Percentiles rank a stretch among this genome's conserved stretches.
phyloP scores from a whole-genome alignment of 768 basidiomycete genomes.

The Amanita thiersii region DNA sequence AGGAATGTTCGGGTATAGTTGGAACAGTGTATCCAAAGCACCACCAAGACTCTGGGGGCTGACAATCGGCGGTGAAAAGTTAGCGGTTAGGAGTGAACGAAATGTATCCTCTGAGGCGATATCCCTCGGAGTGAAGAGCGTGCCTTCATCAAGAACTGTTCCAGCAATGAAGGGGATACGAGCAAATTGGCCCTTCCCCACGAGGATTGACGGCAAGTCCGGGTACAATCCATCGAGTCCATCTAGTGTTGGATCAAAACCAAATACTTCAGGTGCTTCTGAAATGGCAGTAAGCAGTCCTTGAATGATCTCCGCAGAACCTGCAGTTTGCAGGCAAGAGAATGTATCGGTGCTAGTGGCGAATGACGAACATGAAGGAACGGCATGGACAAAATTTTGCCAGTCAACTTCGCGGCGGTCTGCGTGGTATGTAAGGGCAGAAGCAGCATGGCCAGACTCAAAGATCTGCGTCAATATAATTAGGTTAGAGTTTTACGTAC shows the following conservation, averaged over 20 bases:
- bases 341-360: conserved; percentile 23
- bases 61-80: conserved; percentile 19
- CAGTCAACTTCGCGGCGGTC: conserved; percentile 19
- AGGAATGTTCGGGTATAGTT: conserved; percentile 34
- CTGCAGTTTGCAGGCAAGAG: conserved; percentile 20
- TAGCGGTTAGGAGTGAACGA: conserved; percentile 13
- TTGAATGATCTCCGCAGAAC: conserved; percentile 19
- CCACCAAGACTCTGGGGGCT: conserved; percentile 10
- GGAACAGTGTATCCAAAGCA: conserved; percentile 17
- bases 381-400: conserved; percentile 22
- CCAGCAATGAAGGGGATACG: conserved; percentile 37
- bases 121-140: conserved; percentile 8
- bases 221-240: conserved; percentile 29
- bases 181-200: conserved; percentile 24
- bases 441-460: conserved; percentile 32
- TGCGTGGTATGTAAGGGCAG: conserved; percentile 19
- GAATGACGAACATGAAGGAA: conserved; percentile 17
- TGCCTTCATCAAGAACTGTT: conserved; percentile 38
- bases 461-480: conserved; percentile 24
- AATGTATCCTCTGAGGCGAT: conserved; percentile 19
- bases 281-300: conserved; percentile 17
- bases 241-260: conserved; percentile 32
- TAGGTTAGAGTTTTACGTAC: background rate
- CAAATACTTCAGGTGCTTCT: conserved; percentile 18
- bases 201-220: conserved; percentile 26